These are phyloP conservation scores for Beauveria brongniartii DNA, from an alignment of 2,329 filamentous ascomycete species.

Conservation along the genomic window DNA sequence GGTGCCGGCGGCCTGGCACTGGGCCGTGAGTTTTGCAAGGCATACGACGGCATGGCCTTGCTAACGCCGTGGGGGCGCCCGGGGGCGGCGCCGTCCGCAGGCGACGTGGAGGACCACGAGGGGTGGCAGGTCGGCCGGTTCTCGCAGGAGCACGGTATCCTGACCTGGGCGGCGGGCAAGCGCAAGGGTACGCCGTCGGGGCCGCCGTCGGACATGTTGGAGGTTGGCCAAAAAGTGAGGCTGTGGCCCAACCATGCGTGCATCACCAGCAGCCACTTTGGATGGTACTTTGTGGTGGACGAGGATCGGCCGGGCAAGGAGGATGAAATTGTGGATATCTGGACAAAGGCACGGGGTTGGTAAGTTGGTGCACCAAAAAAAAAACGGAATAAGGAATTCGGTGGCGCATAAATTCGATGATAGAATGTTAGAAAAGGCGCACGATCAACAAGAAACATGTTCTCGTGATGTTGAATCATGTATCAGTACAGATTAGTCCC, in stretches of 20 bases:
- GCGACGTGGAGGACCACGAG: slow-evolving; percentile 28
- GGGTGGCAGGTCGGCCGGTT: slow-evolving; percentile 64
- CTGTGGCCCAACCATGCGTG: slow-evolving; percentile 80
- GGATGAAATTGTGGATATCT: slow-evolving; percentile 65
- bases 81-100: slow-evolving; percentile 23
- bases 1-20: slow-evolving; percentile 62
- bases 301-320: slow-evolving; percentile 43
- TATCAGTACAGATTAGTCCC: too few relatives aligned
- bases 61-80: slow-evolving; percentile 47
- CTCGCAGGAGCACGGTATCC: slow-evolving; percentile 70
- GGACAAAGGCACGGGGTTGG: slow-evolving; percentile 33
- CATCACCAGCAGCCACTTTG: slow-evolving; percentile 62
- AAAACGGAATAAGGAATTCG: too few relatives aligned
- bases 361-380: too few relatives aligned
- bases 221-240: slow-evolving; percentile 58
- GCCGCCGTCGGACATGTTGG: slow-evolving; percentile 25
- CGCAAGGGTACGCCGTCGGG: slow-evolving; percentile 20
- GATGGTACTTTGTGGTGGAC: slow-evolving; percentile 69
- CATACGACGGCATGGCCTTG: slow-evolving; percentile 64
- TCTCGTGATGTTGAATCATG: too few relatives aligned
- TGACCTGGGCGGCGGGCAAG: slow-evolving; percentile 43
- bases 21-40: slow-evolving; percentile 66
- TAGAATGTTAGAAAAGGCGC: neutral
- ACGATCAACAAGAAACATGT: too few relatives aligned
- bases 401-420: neutral